Evolutionary conservation across 2,329 filamentous ascomycete genomes (phyloP).

Genomic region (Clonostachys byssicola): DNA sequence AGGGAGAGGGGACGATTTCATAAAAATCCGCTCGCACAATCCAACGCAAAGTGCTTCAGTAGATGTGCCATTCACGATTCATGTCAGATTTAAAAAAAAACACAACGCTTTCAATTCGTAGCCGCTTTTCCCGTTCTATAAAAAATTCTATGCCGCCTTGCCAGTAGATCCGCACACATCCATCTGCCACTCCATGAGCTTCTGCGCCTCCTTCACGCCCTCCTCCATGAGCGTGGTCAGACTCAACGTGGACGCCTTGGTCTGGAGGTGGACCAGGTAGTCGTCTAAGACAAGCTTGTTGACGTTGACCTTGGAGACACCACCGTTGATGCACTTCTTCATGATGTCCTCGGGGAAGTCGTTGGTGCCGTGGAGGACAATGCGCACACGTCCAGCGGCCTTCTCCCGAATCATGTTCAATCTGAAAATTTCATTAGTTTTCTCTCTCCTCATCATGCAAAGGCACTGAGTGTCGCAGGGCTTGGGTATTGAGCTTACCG

Average conservation of each 20-base stretch:
- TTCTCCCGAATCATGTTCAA: conserved; percentile 26
- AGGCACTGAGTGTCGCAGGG: neutral
- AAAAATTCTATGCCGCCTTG: conserved; percentile 15
- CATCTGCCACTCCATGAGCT: conserved; percentile 41
- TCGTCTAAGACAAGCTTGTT: conserved; percentile 47
- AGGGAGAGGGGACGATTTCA: too few relatives aligned
- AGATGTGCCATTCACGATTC: too few relatives aligned
- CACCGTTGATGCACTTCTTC: conserved; percentile 42
- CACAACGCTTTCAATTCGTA: too few relatives aligned
- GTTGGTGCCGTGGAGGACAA: conserved; percentile 53
- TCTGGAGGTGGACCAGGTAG: conserved; percentile 31
- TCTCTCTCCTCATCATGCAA: neutral
- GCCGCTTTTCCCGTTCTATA: too few relatives aligned
- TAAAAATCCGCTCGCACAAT: too few relatives aligned
- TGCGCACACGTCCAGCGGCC: conserved; percentile 29
- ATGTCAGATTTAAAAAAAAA: too few relatives aligned
- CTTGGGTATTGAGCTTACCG: conserved; percentile 8
- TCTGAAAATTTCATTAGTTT: conserved; percentile 11
- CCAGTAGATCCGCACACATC: conserved; percentile 39
- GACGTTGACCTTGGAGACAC: conserved; percentile 53
- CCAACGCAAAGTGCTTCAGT: too few relatives aligned
- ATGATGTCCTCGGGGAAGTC: conserved; percentile 46
- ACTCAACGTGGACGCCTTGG: conserved; percentile 24
- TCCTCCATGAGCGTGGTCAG: conserved; percentile 37
- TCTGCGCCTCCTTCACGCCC: conserved; percentile 34